These are phyloP conservation scores for Fusarium sp. DNA, from an alignment of 2,329 filamentous ascomycete genomes.

Conservation along the genomic window DNA sequence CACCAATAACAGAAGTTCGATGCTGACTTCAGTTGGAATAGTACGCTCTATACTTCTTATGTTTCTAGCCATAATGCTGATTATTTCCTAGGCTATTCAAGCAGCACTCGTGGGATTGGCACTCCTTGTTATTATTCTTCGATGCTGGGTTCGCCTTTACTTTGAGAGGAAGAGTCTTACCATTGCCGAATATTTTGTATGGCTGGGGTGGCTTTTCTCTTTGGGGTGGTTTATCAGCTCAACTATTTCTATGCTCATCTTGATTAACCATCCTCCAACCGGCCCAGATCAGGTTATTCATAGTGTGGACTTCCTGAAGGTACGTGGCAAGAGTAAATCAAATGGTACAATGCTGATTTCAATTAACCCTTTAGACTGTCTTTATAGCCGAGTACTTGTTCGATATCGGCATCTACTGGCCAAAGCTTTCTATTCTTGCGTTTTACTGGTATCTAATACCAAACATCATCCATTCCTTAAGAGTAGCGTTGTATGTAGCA, in stretches of 20 bases:
- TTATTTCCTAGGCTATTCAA: background rate
- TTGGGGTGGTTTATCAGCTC: slow-evolving; percentile 9
- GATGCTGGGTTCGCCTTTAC: background rate
- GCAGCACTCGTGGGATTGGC: background rate
- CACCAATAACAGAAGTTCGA: background rate
- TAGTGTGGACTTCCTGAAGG: background rate
- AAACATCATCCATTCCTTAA: background rate
- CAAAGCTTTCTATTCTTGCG: slow-evolving; percentile 5
- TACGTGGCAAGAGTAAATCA: background rate
- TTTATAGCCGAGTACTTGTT: slow-evolving; percentile 12
- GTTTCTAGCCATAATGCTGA: background rate
- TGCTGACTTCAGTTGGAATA: background rate
- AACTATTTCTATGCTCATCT: background rate
- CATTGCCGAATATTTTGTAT: background rate
- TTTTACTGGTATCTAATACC: slow-evolving; percentile 27
- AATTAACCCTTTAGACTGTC: background rate
- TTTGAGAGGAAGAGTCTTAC: background rate
- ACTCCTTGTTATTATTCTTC: background rate
- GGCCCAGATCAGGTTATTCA: background rate
- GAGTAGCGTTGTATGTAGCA: background rate
- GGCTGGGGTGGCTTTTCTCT: slow-evolving; percentile 4
- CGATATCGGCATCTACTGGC: slow-evolving; percentile 8
- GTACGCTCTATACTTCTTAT: background rate
- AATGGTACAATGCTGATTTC: background rate
- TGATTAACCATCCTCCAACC: background rate